phyloP scores from a whole-genome alignment of 192 early-diverging fungal genomes.

The Dimargaris verticillata region DNA sequence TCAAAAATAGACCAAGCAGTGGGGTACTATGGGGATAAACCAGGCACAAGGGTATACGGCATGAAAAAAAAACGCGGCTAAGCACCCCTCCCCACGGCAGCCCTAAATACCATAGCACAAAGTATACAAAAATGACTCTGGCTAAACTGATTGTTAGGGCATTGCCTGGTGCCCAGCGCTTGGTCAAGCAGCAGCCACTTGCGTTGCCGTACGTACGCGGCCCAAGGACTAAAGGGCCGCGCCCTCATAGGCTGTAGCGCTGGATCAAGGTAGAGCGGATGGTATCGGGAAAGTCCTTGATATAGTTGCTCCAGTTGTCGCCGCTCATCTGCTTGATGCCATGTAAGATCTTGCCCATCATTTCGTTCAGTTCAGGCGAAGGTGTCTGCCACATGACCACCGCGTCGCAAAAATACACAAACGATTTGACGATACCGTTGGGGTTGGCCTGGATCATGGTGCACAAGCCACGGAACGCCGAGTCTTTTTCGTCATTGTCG shows the following conservation, averaged over 20 bases:
- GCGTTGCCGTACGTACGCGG: no score
- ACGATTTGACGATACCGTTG: slow-evolving; percentile 51
- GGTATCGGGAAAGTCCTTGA: slow-evolving; percentile 5
- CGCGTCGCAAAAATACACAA: slow-evolving; percentile 66
- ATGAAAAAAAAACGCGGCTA: no score
- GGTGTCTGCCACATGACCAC: slow-evolving; percentile 60
- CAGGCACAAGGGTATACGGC: no score
- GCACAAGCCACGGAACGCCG: slow-evolving; percentile 90
- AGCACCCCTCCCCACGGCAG: no score
- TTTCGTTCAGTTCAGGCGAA: slow-evolving; percentile 36
- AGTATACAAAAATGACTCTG: no score
- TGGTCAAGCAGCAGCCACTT: no score
- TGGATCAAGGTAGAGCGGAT: slow-evolving; percentile 3
- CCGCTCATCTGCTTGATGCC: slow-evolving; percentile 11
- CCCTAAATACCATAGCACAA: no score
- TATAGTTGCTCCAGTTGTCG: slow-evolving; percentile 9
- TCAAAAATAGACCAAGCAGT: no score
- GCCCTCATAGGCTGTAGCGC: neutral
- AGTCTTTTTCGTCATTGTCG: slow-evolving; percentile 93
- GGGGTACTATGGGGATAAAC: no score
- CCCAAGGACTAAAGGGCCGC: no score
- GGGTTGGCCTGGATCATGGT: slow-evolving; percentile 84
- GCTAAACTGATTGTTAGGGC: no score
- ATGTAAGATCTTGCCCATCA: slow-evolving; percentile 38
- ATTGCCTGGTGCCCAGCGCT: no score